Percentiles rank a stretch among this genome's conserved stretches.
phyloP scores from a whole-genome alignment of 2,329 filamentous ascomycete species.

The Graphilbum sp. region DNA sequence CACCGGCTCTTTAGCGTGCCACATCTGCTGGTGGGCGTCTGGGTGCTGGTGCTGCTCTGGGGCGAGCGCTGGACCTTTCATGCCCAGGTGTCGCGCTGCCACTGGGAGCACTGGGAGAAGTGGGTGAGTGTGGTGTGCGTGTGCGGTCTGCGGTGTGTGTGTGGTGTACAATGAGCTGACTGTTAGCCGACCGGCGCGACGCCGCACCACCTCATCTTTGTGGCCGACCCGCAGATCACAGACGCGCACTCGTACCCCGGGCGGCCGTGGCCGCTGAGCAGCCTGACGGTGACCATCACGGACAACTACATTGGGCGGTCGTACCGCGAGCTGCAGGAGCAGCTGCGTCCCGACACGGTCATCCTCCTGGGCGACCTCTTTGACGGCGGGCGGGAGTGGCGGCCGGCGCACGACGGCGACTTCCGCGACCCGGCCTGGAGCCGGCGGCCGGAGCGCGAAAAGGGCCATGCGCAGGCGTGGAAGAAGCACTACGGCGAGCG shows the following conservation, averaged over 20 bases:
- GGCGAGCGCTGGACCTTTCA: conserved; percentile 70
- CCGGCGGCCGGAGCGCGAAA: conserved; percentile 33
- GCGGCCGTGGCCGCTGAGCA: conserved; percentile 43
- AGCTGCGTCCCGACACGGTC: conserved; percentile 69
- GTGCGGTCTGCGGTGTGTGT: too few species aligned
- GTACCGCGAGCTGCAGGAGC: conserved; percentile 60
- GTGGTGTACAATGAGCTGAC: conserved; percentile 1
- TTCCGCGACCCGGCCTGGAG: conserved; percentile 44
- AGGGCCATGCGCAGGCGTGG: conserved; percentile 44
- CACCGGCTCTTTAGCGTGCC: conserved; percentile 43
- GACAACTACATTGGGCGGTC: conserved; percentile 80
- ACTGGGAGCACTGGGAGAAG: conserved; percentile 79
- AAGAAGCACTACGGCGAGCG: conserved; percentile 60
- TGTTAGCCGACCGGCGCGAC: conserved; percentile 55
- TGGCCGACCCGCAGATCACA: conserved; percentile 83
- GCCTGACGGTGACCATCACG: conserved; percentile 45
- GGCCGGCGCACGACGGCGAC: conserved; percentile 45
- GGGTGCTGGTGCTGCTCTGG: conserved; percentile 66
- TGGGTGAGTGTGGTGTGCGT: conserved; percentile 47
- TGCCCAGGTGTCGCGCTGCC: conserved; percentile 52
- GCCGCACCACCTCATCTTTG: conserved; percentile 70
- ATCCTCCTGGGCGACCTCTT: conserved; percentile 92
- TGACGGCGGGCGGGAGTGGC: conserved; percentile 92
- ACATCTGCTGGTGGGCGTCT: conserved; percentile 52
- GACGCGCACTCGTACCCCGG: conserved; percentile 92